A percentile compares a stretch with the other conserved stretches of the same genome.
Conservation (phyloP, 192 early-diverging fungal species). For the Endogone sp. region DNA sequence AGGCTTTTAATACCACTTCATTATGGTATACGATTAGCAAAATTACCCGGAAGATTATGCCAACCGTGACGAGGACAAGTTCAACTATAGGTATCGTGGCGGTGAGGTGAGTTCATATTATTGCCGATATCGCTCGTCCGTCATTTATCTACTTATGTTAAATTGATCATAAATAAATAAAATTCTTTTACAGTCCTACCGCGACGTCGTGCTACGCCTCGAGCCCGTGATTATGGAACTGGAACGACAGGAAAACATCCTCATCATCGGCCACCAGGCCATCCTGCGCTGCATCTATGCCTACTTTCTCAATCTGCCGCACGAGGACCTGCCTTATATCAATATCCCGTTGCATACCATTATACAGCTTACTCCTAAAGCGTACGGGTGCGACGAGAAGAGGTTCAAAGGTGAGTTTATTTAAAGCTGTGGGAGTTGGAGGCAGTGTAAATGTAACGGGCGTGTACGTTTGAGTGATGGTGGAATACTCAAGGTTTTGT, state of each 20-base stretch:
- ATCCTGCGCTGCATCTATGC: constrained; percentile 97
- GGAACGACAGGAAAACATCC: constrained; percentile 93
- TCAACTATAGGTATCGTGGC: constrained; percentile 74
- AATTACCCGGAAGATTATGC: constrained; percentile 92
- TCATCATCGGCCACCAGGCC: constrained; percentile 97
- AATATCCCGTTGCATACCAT: constrained; percentile 98
- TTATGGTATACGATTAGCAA: constrained; percentile 28
- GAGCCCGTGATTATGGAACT: constrained; percentile 99
- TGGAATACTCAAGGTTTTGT: too few species aligned
- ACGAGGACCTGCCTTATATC: constrained; percentile 96
- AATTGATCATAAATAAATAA: too few species aligned
- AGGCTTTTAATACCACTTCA: too few species aligned
- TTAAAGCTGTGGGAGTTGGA: not conserved
- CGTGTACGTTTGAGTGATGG: too few species aligned
- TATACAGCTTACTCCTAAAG: constrained; percentile 94
- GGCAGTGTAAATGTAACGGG: too few species aligned
- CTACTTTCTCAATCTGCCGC: constrained; percentile 92
- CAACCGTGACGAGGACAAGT: constrained; percentile 96
- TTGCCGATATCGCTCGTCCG: not conserved
- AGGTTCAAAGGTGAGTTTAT: constrained; percentile 66
- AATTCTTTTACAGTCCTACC: constrained; percentile 71
- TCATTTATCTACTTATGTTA: not conserved
- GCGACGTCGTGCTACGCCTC: constrained; percentile 91
- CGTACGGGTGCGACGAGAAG: constrained; percentile 94
- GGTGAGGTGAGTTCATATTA: not conserved